Percentiles rank a stretch among this genome's conserved stretches.
Conservation (phyloP, 2,329 filamentous ascomycete genomes). For the Aspergillus pseudonomiae region DNA sequence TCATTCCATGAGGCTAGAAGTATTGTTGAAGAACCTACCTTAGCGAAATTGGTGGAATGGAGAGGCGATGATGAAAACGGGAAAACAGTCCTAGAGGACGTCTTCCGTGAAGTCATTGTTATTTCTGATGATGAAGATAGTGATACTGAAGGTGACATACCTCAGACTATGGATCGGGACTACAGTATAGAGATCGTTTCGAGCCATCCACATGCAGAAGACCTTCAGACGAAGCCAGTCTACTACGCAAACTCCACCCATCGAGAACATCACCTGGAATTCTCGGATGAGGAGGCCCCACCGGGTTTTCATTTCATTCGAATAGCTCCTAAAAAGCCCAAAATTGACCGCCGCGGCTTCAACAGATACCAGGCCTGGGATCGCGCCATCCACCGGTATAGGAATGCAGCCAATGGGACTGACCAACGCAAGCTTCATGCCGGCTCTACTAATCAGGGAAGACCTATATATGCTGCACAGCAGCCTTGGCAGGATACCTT, state of each 20-base stretch:
- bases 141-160: conserved; percentile 40
- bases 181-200: conserved; percentile 49
- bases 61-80: conserved; percentile 61
- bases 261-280: conserved; percentile 28
- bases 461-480: conserved; percentile 22
- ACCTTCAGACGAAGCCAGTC: conserved; percentile 36
- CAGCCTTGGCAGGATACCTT: conserved; percentile 23
- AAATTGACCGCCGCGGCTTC: conserved; percentile 47
- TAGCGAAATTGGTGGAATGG: conserved; percentile 64
- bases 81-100: conserved; percentile 60
- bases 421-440: conserved; percentile 17
- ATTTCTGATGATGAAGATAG: conserved; percentile 64
- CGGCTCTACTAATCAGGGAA: conserved; percentile 18
- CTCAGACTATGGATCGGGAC: conserved; percentile 33
- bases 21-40: conserved; percentile 57
- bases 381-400: conserved; percentile 46
- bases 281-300: conserved; percentile 40
- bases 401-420: conserved; percentile 29
- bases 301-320: conserved; percentile 42
- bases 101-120: conserved; percentile 66
- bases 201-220: conserved; percentile 39
- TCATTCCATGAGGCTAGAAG: conserved; percentile 59
- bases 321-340: conserved; percentile 33
- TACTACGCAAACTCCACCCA: conserved; percentile 25
- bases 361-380: conserved; percentile 53